These are phyloP conservation scores for Nemania serpens DNA, from an alignment of 2,329 filamentous ascomycete species.

Conservation along the genomic window DNA sequence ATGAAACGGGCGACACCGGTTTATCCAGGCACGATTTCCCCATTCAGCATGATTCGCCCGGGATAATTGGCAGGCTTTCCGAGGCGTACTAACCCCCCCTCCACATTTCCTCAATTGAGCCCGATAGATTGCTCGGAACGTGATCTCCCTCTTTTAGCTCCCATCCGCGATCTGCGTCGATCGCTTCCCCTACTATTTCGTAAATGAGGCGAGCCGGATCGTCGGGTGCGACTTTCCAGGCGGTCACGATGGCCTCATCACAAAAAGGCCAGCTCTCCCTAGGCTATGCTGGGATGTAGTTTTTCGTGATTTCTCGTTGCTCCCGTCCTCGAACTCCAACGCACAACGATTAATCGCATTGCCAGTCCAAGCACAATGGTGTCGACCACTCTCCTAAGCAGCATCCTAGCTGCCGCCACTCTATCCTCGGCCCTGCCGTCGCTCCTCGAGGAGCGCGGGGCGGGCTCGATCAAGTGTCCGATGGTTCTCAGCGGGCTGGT, in stretches of 20 bases:
- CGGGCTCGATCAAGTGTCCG: conserved; percentile 36
- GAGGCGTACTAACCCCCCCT: background rate
- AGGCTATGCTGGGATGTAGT: background rate
- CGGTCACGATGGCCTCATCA: conserved; percentile 16
- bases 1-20: no score
- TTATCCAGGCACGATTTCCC: no score
- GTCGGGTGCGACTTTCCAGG: conserved; percentile 5
- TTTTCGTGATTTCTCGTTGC: background rate
- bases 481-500: conserved; percentile 38
- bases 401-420: conserved; percentile 25
- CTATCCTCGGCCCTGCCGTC: conserved; percentile 30
- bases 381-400: conserved; percentile 29
- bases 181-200: background rate
- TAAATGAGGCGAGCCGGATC: conserved; percentile 7
- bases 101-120: conserved; percentile 29
- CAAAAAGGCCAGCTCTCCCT: conserved; percentile 12
- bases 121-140: conserved; percentile 35
- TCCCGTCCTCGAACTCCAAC: background rate
- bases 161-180: background rate
- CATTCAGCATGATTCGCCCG: no score
- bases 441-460: conserved; percentile 29
- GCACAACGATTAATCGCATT: background rate
- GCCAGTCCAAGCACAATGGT: conserved; percentile 27
- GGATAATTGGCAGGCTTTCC: no score
- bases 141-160: conserved; percentile 28